Conservation (phyloP, 1,284 basidiomycete species). For the Puccinia coronata region DNA sequence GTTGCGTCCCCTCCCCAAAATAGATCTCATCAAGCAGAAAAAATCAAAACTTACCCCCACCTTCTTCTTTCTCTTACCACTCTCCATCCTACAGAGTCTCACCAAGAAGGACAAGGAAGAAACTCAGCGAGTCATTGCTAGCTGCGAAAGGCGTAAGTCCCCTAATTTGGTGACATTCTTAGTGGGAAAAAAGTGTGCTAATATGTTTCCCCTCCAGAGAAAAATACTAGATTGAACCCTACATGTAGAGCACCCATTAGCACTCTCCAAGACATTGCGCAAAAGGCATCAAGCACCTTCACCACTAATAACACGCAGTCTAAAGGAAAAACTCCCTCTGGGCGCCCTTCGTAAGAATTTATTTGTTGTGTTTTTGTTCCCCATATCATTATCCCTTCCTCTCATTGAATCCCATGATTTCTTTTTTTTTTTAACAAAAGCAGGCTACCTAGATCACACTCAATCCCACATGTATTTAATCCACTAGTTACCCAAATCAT, state of each 20-base stretch:
- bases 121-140: conserved; percentile 27
- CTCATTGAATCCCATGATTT: neutral
- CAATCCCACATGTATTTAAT: conserved; percentile 1
- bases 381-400: too few relatives aligned
- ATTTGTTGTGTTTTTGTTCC: too few relatives aligned
- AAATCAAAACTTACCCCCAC: conserved; percentile 21
- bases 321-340: neutral
- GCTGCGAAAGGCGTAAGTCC: conserved; percentile 24
- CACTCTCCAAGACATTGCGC: conserved; percentile 17
- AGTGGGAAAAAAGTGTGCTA: neutral
- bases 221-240: conserved; percentile 25
- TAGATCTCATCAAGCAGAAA: conserved; percentile 19
- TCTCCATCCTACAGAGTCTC: conserved; percentile 21
- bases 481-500: neutral
- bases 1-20: too few relatives aligned
- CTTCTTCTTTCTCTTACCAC: neutral
- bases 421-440: neutral
- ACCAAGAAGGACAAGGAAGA: conserved; percentile 44
- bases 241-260: conserved; percentile 32
- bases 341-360: neutral
- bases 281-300: conserved; percentile 16
- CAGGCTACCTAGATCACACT: conserved; percentile 3
- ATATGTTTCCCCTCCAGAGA: conserved; percentile 20
- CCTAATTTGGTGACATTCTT: neutral
- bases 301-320: neutral